Conservation (phyloP, 2,329 filamentous ascomycete species). For the Stagonosporopsis vannaccii region DNA sequence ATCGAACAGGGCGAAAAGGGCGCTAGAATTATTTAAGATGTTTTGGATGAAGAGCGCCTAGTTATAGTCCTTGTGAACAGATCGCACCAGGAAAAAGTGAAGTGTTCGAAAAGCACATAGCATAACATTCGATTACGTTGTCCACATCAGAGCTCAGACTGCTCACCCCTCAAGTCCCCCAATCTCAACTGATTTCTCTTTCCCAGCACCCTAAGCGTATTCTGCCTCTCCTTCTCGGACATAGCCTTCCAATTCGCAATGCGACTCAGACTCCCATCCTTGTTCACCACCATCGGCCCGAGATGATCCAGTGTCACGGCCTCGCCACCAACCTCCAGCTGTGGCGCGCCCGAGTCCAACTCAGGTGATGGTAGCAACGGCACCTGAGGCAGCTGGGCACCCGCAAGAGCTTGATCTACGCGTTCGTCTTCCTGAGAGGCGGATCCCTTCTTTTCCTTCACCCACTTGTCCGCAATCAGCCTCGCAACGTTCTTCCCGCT, state of each 20-base stretch:
- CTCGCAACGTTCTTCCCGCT: slow-evolving; percentile 87
- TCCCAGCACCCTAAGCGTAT: slow-evolving; percentile 70
- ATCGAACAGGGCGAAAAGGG: too few species aligned
- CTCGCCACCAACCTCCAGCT: slow-evolving; percentile 45
- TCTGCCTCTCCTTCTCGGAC: slow-evolving; percentile 71
- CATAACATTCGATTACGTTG: too few species aligned
- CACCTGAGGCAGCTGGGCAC: not conserved
- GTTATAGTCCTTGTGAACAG: too few species aligned
- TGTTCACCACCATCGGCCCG: slow-evolving; percentile 76
- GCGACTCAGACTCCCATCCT: slow-evolving; percentile 73
- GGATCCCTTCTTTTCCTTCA: slow-evolving; percentile 16
- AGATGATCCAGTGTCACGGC: slow-evolving; percentile 69
- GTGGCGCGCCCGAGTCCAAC: slow-evolving; percentile 10
- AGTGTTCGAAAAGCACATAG: too few species aligned
- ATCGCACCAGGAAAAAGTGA: too few species aligned
- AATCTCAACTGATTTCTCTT: slow-evolving; percentile 72
- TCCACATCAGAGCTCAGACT: slow-evolving; percentile 10
- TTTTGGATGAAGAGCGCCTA: too few species aligned
- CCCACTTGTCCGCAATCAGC: slow-evolving; percentile 70
- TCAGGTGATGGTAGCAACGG: not conserved
- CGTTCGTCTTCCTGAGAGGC: not conserved
- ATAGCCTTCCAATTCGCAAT: slow-evolving; percentile 78
- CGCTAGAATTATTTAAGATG: too few species aligned
- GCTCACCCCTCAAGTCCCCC: slow-evolving; percentile 58
- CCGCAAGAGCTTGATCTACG: not conserved